These are phyloP conservation scores for Lasiodiplodia citricola DNA, from an alignment of 2,329 filamentous ascomycete species.

Conservation along the genomic window DNA sequence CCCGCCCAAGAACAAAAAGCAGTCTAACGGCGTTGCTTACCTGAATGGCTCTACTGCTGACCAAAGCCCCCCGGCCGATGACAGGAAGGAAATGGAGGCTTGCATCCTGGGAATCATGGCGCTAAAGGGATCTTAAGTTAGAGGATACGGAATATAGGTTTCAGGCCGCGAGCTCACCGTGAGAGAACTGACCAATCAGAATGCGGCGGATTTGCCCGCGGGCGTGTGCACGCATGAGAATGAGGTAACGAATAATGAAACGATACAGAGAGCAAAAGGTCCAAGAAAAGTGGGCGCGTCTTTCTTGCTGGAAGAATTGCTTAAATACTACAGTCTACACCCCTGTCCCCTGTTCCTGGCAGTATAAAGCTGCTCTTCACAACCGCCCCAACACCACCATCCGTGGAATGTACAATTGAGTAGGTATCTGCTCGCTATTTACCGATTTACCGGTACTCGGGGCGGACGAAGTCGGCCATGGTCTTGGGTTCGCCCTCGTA, in stretches of 20 bases:
- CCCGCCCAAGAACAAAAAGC: slow-evolving; percentile 41
- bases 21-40: slow-evolving; percentile 27
- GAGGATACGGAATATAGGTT: background rate
- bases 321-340: slow-evolving; percentile 24
- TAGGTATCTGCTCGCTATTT: slow-evolving; percentile 42
- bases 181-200: background rate
- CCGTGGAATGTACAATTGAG: slow-evolving; percentile 18
- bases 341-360: slow-evolving; percentile 10
- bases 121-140: slow-evolving; percentile 63
- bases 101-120: slow-evolving; percentile 79
- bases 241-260: background rate
- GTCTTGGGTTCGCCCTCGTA: slow-evolving; percentile 85
- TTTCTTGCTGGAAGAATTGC: slow-evolving; percentile 10
- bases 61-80: slow-evolving; percentile 47
- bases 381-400: slow-evolving; percentile 16
- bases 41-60: slow-evolving; percentile 8
- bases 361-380: slow-evolving; percentile 18
- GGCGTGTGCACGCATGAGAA: background rate
- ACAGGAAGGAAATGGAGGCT: slow-evolving; percentile 66
- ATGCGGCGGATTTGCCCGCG: background rate
- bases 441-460: slow-evolving; percentile 87
- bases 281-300: background rate
- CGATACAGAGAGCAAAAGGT: background rate
- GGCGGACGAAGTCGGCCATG: slow-evolving; percentile 94
- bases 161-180: background rate